Evolutionary conservation across 2,329 filamentous ascomycete species (phyloP).

Genomic region (Trichothecium sympodiale): DNA sequence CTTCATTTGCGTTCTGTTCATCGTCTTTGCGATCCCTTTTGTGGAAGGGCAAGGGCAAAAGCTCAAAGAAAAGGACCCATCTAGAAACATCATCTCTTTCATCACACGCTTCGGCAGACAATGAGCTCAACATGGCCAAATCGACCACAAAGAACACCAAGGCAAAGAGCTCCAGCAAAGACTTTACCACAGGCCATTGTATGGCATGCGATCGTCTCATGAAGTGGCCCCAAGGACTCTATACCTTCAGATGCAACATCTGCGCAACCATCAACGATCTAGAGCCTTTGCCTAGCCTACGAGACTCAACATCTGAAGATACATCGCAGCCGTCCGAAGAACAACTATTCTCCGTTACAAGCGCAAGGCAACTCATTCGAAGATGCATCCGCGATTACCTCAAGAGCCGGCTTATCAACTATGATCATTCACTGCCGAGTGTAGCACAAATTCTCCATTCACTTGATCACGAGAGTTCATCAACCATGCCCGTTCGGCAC

Average conservation of each 20-base stretch:
- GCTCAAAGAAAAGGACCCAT: conserved; percentile 14
- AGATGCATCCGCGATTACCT: conserved; percentile 22
- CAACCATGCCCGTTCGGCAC: no score
- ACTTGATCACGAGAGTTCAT: no score
- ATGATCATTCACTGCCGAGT: no score
- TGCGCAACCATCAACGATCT: conserved; percentile 82
- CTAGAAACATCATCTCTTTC: neutral
- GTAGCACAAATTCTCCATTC: no score
- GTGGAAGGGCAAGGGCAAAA: neutral
- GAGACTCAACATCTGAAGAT: neutral
- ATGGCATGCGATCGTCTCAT: conserved; percentile 79
- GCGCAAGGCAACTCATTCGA: conserved; percentile 20
- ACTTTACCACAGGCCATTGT: conserved; percentile 62
- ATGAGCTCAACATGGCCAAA: conserved; percentile 17
- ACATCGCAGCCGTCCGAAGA: conserved; percentile 4
- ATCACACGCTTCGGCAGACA: conserved; percentile 7
- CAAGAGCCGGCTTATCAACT: conserved; percentile 1
- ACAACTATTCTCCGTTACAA: conserved; percentile 20
- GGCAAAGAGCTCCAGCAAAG: conserved; percentile 31
- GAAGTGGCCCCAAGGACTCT: conserved; percentile 63
- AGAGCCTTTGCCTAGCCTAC: conserved; percentile 10
- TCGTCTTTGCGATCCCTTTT: conserved; percentile 63
- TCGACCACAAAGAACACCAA: conserved; percentile 16
- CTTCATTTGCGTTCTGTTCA: conserved; percentile 53
- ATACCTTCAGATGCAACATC: conserved; percentile 70